phyloP scores from a whole-genome alignment of 257 asterid genomes.

The Prunella vulgaris region DNA sequence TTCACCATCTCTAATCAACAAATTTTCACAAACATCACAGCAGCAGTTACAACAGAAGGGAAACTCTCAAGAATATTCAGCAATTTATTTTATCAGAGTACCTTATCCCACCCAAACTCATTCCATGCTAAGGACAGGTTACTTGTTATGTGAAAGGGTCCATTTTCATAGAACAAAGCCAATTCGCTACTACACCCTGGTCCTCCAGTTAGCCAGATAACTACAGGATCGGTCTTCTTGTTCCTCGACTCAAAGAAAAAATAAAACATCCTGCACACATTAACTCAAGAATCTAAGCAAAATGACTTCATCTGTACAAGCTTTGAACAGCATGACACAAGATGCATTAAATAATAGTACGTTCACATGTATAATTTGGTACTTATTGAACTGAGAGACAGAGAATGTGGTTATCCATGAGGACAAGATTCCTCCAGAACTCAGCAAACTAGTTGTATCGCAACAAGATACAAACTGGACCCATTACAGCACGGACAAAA shows the following conservation, averaged over 20 bases:
- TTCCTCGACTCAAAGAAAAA: conserved; percentile 72
- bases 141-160: conserved; percentile 39
- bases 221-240: conserved; percentile 43
- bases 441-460: not conserved
- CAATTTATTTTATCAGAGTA: not conserved
- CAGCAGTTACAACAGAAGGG: not conserved
- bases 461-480: not conserved
- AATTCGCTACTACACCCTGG: conserved; percentile 65
- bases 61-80: not conserved
- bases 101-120: conserved; percentile 63
- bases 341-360: not conserved
- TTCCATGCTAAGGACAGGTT: conserved; percentile 47
- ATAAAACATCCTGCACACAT: conserved; percentile 81
- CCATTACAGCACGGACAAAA: not conserved
- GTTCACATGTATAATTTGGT: not conserved
- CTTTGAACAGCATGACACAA: not conserved
- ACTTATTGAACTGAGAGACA: not conserved
- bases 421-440: not conserved
- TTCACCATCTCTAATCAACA: not conserved
- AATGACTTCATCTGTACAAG: not conserved
- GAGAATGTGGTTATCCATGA: not conserved
- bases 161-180: conserved; percentile 57
- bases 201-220: conserved; percentile 61
- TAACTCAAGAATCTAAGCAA: conserved; percentile 3
- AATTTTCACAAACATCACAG: not conserved